phyloP scores from a whole-genome alignment of 2,329 filamentous ascomycete genomes.

The Ophioceras dolichostomum region DNA sequence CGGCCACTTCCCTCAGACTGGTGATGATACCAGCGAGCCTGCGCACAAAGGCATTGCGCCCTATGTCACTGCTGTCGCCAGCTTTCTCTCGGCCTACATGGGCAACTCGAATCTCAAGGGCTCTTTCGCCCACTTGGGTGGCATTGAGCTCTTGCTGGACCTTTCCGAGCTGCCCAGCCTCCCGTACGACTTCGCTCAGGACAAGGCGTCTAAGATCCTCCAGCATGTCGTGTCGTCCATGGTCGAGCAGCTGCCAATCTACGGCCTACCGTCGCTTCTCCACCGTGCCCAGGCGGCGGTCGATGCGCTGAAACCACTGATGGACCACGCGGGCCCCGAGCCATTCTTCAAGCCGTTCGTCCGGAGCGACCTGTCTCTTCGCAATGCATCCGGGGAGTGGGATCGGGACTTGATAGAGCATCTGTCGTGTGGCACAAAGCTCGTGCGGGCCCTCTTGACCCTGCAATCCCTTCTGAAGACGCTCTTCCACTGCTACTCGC shows the following conservation, averaged over 20 bases:
- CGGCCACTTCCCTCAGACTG: no score
- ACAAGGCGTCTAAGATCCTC: slow-evolving; percentile 55
- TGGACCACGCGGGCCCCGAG: slow-evolving; percentile 33
- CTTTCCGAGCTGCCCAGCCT: slow-evolving; percentile 74
- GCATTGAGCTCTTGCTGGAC: slow-evolving; percentile 73
- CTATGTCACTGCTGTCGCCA: slow-evolving; percentile 64
- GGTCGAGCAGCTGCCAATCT: slow-evolving; percentile 67
- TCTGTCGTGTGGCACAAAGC: slow-evolving; percentile 54
- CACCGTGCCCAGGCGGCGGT: slow-evolving; percentile 60
- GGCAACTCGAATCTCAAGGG: slow-evolving; percentile 60
- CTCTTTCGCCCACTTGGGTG: slow-evolving; percentile 66
- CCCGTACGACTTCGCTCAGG: slow-evolving; percentile 58
- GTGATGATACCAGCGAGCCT: no score
- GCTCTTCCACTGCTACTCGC: slow-evolving; percentile 62
- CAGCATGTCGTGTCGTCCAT: slow-evolving; percentile 64
- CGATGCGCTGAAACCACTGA: slow-evolving; percentile 54
- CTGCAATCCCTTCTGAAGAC: slow-evolving; percentile 66
- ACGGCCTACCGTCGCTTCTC: slow-evolving; percentile 72
- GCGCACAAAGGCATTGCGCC: no score
- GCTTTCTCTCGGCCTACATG: slow-evolving; percentile 66
- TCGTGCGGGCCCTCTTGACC: slow-evolving; percentile 67
- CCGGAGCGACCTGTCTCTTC: slow-evolving; percentile 19
- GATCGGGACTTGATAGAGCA: slow-evolving; percentile 23
- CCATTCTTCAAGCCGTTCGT: slow-evolving; percentile 65
- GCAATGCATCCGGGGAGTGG: slow-evolving; percentile 19